Percentiles rank a stretch among this genome's conserved stretches.
phyloP scores from a whole-genome alignment of 257 asterid species.

The Nemophila menziesii region DNA sequence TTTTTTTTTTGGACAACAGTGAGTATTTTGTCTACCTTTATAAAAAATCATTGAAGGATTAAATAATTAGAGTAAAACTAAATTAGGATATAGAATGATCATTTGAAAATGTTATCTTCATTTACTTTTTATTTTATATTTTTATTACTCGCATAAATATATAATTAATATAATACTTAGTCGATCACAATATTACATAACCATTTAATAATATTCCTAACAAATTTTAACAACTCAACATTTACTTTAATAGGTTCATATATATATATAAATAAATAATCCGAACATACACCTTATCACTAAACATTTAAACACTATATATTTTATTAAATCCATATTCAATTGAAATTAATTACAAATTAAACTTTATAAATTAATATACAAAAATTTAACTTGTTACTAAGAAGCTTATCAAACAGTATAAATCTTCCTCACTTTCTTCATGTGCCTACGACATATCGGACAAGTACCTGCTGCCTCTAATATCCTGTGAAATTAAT shows the following conservation, averaged over 20 bases:
- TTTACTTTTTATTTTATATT: background rate
- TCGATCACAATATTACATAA: background rate
- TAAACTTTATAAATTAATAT: background rate
- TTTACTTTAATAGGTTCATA: too few species aligned
- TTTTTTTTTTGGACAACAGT: too few species aligned
- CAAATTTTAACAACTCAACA: too few species aligned
- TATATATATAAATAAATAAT: too few species aligned
- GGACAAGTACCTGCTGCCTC: slow-evolving; percentile 67
- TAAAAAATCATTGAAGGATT: too few species aligned
- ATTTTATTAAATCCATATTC: background rate
- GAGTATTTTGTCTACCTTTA: too few species aligned
- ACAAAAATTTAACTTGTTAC: background rate
- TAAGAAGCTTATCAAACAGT: slow-evolving; percentile 36
- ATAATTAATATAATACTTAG: background rate
- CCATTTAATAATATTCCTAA: too few species aligned
- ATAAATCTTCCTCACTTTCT: slow-evolving; percentile 66
- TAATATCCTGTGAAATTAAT: slow-evolving; percentile 46
- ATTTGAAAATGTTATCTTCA: too few species aligned
- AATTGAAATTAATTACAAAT: background rate
- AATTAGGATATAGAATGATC: too few species aligned
- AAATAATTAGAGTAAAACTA: background rate
- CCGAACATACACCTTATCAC: too few species aligned
- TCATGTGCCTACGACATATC: slow-evolving; percentile 58
- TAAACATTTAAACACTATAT: too few species aligned
- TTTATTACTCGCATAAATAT: background rate